Conservation (phyloP, 2,329 filamentous ascomycete genomes). For the Penicillium sp. region DNA sequence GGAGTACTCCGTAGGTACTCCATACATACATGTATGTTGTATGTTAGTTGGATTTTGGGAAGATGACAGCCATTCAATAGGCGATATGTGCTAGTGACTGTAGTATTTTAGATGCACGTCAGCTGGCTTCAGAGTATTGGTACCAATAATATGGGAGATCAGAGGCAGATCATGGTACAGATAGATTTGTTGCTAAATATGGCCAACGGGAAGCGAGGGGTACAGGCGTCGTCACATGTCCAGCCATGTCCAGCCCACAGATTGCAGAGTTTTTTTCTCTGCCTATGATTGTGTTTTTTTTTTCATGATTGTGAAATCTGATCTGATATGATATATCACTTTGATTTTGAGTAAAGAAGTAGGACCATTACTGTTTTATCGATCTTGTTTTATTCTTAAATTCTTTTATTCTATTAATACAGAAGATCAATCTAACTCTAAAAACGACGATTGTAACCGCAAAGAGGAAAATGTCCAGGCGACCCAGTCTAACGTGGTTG, state of each 20-base stretch:
- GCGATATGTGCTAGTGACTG: not conserved
- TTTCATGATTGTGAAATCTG: too few species aligned
- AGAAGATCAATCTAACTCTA: too few species aligned
- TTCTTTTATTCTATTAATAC: too few species aligned
- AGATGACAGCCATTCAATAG: not conserved
- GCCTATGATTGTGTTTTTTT: too few species aligned
- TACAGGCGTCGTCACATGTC: conserved; percentile 3
- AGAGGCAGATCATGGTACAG: conserved; percentile 5
- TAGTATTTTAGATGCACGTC: not conserved
- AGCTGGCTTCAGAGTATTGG: not conserved
- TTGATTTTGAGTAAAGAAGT: not conserved
- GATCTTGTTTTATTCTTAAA: too few species aligned
- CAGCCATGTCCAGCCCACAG: conserved; percentile 1
- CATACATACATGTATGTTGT: too few species aligned
- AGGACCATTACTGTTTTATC: too few species aligned
- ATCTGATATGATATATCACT: not conserved
- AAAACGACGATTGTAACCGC: too few species aligned
- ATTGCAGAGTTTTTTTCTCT: not conserved
- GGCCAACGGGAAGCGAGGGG: conserved; percentile 8
- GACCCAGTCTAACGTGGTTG: conserved; percentile 6
- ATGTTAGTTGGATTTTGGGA: not conserved
- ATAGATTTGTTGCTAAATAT: conserved; percentile 11
- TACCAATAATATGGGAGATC: conserved; percentile 5
- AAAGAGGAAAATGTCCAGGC: not conserved
- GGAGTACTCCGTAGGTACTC: too few species aligned